phyloP scores from a whole-genome alignment of 352 stramenopile genomes.

The Thalassiosira pacifica region DNA sequence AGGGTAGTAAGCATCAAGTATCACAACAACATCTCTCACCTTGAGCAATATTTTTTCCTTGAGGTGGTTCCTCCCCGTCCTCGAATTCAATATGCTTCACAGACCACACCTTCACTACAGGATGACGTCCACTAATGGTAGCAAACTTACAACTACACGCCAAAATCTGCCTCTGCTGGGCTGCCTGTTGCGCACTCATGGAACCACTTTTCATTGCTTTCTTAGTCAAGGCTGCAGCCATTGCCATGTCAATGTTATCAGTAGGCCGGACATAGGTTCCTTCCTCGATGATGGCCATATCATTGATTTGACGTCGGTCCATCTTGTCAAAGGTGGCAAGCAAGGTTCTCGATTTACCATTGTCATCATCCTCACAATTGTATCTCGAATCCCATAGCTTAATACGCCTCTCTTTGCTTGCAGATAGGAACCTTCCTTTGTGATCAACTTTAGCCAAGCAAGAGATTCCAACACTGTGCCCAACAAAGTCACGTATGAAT shows the following conservation, averaged over 20 bases:
- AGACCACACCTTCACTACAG: slow-evolving; percentile 55
- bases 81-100: slow-evolving; percentile 38
- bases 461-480: slow-evolving; percentile 39
- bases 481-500: slow-evolving; percentile 50
- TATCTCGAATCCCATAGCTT: slow-evolving; percentile 62
- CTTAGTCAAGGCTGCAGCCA: slow-evolving; percentile 33
- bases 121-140: slow-evolving; percentile 27
- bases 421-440: slow-evolving; percentile 59
- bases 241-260: slow-evolving; percentile 53
- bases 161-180: slow-evolving; percentile 49
- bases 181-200: slow-evolving; percentile 32
- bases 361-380: slow-evolving; percentile 42
- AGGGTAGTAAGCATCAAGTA: too few species aligned
- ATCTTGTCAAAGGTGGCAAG: slow-evolving; percentile 51
- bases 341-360: slow-evolving; percentile 23
- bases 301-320: slow-evolving; percentile 14
- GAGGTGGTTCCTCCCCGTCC: not conserved
- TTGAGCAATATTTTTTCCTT: slow-evolving; percentile 44
- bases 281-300: slow-evolving; percentile 44
- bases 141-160: slow-evolving; percentile 58
- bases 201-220: slow-evolving; percentile 48
- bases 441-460: slow-evolving; percentile 38
- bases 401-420: slow-evolving; percentile 43
- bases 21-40: too few species aligned
- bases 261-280: slow-evolving; percentile 55